These are phyloP conservation scores for Zelopaecilomyces penicillatus DNA, from an alignment of 2,329 filamentous ascomycete species.

Conservation along the genomic window DNA sequence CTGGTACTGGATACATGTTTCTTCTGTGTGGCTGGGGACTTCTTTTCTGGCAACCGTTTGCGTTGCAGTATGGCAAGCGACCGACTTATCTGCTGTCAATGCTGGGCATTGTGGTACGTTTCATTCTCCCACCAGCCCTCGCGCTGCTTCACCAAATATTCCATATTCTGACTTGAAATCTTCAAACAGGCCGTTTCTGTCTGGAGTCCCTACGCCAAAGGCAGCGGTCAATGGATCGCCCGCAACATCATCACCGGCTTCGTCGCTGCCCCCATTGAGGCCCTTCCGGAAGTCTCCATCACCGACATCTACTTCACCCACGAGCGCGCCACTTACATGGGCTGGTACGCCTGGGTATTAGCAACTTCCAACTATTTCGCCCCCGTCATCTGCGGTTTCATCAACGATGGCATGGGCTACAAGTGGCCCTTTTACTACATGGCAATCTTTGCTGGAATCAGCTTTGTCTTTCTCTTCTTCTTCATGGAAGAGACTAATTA, in stretches of 20 bases:
- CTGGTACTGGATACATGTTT: constrained; percentile 33
- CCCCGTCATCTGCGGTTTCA: constrained; percentile 36
- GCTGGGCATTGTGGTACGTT: constrained; percentile 14
- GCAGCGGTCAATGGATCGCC: constrained; percentile 36
- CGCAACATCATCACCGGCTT: constrained; percentile 36
- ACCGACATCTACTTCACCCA: constrained; percentile 35
- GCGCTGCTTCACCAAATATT: constrained; percentile 2
- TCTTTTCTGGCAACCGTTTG: constrained; percentile 40
- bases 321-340: constrained; percentile 35
- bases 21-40: constrained; percentile 37
- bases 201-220: constrained; percentile 27
- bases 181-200: constrained; percentile 7
- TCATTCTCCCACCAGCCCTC: constrained; percentile 12
- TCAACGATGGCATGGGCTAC: constrained; percentile 32
- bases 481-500: constrained; percentile 55
- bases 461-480: constrained; percentile 37
- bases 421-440: constrained; percentile 37
- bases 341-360: constrained; percentile 31
- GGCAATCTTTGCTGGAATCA: constrained; percentile 27
- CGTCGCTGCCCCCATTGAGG: constrained; percentile 36
- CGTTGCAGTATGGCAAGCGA: constrained; percentile 36
- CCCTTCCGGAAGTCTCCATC: constrained; percentile 36
- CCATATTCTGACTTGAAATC: too few relatives aligned
- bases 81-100: constrained; percentile 30
- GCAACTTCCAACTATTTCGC: constrained; percentile 34